Evolutionary conservation across 345 rosid genomes (phyloP), one percentile per base, ranked within the genome.

Genomic region (Balakata baccata): DNA sequence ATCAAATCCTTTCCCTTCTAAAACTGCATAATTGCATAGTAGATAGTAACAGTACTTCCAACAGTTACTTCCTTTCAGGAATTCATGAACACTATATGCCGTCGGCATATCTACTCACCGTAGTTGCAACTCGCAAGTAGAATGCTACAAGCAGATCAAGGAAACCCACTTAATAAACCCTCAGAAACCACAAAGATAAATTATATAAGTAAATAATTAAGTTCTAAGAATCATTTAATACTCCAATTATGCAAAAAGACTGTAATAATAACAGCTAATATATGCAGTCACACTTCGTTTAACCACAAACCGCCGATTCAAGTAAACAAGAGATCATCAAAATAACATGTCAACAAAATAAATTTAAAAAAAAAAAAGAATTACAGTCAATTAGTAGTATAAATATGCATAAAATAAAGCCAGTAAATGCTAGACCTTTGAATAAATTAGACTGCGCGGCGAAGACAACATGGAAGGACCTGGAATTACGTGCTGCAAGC

Each of bases 361-460:
- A 49, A 8, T 9, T 4, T 53, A 7, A 5, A 7, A 51, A 53
- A 45, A 41, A 17, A 54, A 9, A 25, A 29, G 34, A 29, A 29
- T 29, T 29, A 29, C 34, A 29, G 1, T 29, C 34, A 29, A 29
- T 29, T 29, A 29, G 34, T 29, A 43, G 10, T 10, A 43, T 12
- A 14, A 39, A 14, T 7, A 5, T 29, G 54, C 16, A 0, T 52
- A 12, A 38, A 53, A 17, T 20, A 12, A 58, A 38, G 23, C 37
- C 25, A 37, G 41, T 60, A 3, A 20, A 49, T 13, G 45, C 52
- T 68, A 73, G 65, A 88, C 94, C 88, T 85, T 78, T 87, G 7
- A 90, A 70, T 76, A 90, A 78, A 74, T 62, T 78, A 69, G 87
- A 81, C 53, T 85, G 89, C 3, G 78, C 85, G 68, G 90, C 87